Evolutionary conservation across 352 stramenopile genomes (phyloP), one percentile per base, ranked within the genome.

Genomic region (Phytophthora palmivora): DNA sequence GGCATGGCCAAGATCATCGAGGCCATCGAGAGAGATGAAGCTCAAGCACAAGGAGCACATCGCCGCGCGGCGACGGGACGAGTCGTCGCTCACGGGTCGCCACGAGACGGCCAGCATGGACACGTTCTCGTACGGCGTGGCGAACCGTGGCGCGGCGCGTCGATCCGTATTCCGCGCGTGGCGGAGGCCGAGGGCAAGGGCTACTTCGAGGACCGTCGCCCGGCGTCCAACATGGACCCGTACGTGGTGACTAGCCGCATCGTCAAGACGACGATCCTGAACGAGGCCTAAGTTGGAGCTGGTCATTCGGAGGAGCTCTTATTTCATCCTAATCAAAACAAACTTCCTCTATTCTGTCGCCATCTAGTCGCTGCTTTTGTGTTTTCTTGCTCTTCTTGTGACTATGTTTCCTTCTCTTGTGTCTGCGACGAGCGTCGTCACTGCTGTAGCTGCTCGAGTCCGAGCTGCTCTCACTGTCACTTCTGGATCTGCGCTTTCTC

Each of bases 21-120:
- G 66, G 96, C 96, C 47, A 98, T 99, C 68, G 97, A 99, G 87
- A 98, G n/a, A 99, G 84, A 85, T 99, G 58, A 97, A 90, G 67
- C 81, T 95, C 50, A 98, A 98, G 82, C 97, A 99, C 82, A 90
- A 91, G 70, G 95, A 98, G 72, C 97, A 99, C 82, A 99, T 99
- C 74, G 91, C 88, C 14, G 88, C 96, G 21, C 79, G 96, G 96
- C 61, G n/a, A 79, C 95, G 78, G 97, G 95, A 99, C 80, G 96
- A 99, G 76, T n/a, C 79, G 97, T 47, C 90, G 97, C 86, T 99
- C 14, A 99, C 97, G 22, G 97, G 97, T 67, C 89, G 89, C 55
- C 90, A 98, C 79, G 97, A 99, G 79, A 99, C 97, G 19, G 96
- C 96, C 49, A 94, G 74, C 63, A 99, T 99, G 67, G 82, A 98